A percentile compares a stretch with the other conserved stretches of the same genome.
Conservation (phyloP, 176 grass and related monocot genomes). For the Triticum urartu region DNA sequence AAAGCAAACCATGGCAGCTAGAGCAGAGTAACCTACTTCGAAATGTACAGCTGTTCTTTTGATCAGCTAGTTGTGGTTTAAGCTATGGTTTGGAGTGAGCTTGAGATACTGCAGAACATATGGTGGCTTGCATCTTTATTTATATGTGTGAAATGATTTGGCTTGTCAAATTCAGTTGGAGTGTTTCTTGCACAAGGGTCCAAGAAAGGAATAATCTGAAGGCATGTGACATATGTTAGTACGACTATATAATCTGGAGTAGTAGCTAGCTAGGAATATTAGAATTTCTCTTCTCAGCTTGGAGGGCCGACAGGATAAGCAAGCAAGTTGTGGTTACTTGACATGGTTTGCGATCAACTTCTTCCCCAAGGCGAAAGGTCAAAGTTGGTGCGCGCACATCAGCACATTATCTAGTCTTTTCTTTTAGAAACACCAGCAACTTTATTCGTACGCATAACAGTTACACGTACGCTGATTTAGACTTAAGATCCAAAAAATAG, state of each 20-base stretch:
- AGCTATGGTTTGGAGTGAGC: background rate
- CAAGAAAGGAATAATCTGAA: background rate
- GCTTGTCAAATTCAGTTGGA: background rate
- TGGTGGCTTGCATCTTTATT: background rate
- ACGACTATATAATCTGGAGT: background rate
- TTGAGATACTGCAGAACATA: background rate
- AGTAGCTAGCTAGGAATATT: background rate
- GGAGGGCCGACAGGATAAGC: background rate
- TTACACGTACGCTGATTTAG: too few relatives aligned
- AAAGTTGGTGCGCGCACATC: background rate
- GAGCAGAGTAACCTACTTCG: too few relatives aligned
- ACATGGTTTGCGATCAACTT: background rate
- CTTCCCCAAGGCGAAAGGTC: background rate
- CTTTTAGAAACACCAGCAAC: background rate
- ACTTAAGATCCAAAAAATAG: too few relatives aligned
- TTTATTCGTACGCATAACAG: too few relatives aligned
- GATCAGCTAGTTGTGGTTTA: background rate
- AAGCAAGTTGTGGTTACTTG: background rate
- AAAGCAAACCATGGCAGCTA: slow-evolving; percentile 34
- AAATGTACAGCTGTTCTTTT: background rate
- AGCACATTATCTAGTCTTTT: background rate
- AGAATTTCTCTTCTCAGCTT: background rate
- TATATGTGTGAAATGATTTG: background rate
- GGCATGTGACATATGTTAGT: background rate
- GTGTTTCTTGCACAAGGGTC: background rate